Conservation (phyloP, 2,329 filamentous ascomycete genomes). For the Xylaria multiplex region DNA sequence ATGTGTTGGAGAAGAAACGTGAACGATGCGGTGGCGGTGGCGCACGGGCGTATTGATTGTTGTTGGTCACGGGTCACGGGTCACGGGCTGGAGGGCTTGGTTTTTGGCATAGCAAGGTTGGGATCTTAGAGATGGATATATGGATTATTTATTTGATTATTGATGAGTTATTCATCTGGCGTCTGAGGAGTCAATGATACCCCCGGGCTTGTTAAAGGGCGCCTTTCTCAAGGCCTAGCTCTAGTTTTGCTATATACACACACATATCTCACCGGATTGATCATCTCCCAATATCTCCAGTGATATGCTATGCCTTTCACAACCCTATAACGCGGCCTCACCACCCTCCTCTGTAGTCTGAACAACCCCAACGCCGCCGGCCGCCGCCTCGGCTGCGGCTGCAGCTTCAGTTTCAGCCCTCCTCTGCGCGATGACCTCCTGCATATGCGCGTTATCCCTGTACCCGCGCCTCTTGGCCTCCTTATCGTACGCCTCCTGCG, state of each 20-base stretch:
- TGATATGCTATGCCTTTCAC: background rate
- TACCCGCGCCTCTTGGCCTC: slow-evolving; percentile 72
- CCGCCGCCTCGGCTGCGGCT: slow-evolving; percentile 46
- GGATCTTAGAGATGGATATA: slow-evolving; percentile 5
- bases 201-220: slow-evolving; percentile 6
- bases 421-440: slow-evolving; percentile 42
- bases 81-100: background rate
- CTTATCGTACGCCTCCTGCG: slow-evolving; percentile 67
- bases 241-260: slow-evolving; percentile 8
- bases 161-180: slow-evolving; percentile 4
- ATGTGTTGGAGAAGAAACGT: background rate
- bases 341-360: slow-evolving; percentile 36
- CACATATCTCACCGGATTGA: background rate
- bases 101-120: slow-evolving; percentile 6
- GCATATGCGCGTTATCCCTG: slow-evolving; percentile 59
- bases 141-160: background rate
- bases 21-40: too few relatives aligned
- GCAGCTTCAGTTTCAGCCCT: slow-evolving; percentile 37
- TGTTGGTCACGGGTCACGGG: too few relatives aligned
- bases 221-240: slow-evolving; percentile 16
- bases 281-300: background rate
- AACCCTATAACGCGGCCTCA: slow-evolving; percentile 44
- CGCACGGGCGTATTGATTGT: too few relatives aligned
- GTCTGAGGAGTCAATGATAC: slow-evolving; percentile 31
- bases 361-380: slow-evolving; percentile 46